Base-by-base conservation (phyloP, 108 stramenopile genomes). In the Thalassiosira profunda region DNA sequence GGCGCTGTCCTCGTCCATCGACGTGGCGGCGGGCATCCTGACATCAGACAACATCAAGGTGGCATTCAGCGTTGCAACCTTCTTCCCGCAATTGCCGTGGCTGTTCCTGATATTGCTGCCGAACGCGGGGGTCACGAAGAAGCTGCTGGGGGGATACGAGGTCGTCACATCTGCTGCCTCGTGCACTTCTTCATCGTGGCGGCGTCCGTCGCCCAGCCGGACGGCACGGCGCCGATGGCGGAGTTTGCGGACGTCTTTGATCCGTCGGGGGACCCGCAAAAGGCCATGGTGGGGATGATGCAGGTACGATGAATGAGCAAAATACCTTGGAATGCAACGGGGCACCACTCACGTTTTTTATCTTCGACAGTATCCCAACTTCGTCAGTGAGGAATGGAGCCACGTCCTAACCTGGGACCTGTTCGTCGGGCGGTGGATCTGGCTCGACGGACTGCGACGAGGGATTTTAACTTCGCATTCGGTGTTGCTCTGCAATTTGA, bases 391-490 rank as follows among this genome's bases (percentile, higher is more conserved):
- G 58, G 95, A 96, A 65, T 96, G 95, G 95, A 63, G 76, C 18
- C 95, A 96, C 41, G 95, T 96, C 0, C 53, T 96, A 46, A 96
- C 91, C 5, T 96, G 95, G 95, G 95, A 96, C 73, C 75, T 96
- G 21, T 94, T 94, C 58, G 95, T 96, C 6, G 95, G 92, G n/a
- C 66, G 95, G 10, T 92, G 72, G 76, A 87, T 96, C 20, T 96
- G 95, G 95, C 63, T 94, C 55, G 92, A 92, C 69, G 95, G 95
- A 5, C 60, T 92, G 45, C 67, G 57, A 44, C 72, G 91, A n/a
- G 90, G 89, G 7, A 69, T 96, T 15, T 90, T 89, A 63, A 94
- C 95, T 8, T 58, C 77, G 0, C 89, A 86, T 70, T 91, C 92
- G 20, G 91, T 96, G 1, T 58, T 96, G 36, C 73, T 96, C 31